Conservation (phyloP, 148 eudicot genomes). For the Diospyros lotus region DNA sequence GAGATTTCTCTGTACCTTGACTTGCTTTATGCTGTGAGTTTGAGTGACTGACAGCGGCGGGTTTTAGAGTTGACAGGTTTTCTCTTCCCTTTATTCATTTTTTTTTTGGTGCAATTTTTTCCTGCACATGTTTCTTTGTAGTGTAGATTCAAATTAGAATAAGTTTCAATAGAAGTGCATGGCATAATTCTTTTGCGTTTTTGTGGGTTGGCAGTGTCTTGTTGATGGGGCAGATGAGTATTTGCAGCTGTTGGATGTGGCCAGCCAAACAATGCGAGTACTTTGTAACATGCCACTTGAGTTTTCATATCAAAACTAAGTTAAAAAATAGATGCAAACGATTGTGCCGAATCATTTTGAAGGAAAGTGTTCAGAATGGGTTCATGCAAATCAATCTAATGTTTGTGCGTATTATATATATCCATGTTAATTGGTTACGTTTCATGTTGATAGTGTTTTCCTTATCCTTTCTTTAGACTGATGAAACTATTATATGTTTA, state of each 20-base stretch:
- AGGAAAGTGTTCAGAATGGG: slow-evolving; percentile 16
- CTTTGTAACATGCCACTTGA: slow-evolving; percentile 61
- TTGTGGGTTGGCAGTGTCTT: slow-evolving; percentile 56
- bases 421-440: neutral
- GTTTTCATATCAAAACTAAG: slow-evolving; percentile 36
- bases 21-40: too few relatives aligned
- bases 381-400: neutral
- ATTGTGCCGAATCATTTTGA: slow-evolving; percentile 8
- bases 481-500: neutral
- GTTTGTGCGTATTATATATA: neutral
- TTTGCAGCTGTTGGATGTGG: slow-evolving; percentile 88
- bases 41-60: too few relatives aligned
- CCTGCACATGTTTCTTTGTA: neutral
- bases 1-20: too few relatives aligned
- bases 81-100: too few relatives aligned
- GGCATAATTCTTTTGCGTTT: neutral
- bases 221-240: slow-evolving; percentile 97
- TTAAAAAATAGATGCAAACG: neutral
- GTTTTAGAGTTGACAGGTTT: too few relatives aligned
- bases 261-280: slow-evolving; percentile 64
- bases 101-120: too few relatives aligned
- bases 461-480: neutral
- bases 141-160: neutral
- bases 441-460: neutral
- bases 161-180: neutral